Evolutionary conservation across 2,329 filamentous ascomycete species (phyloP).

Genomic region (Venturia aucupariae): DNA sequence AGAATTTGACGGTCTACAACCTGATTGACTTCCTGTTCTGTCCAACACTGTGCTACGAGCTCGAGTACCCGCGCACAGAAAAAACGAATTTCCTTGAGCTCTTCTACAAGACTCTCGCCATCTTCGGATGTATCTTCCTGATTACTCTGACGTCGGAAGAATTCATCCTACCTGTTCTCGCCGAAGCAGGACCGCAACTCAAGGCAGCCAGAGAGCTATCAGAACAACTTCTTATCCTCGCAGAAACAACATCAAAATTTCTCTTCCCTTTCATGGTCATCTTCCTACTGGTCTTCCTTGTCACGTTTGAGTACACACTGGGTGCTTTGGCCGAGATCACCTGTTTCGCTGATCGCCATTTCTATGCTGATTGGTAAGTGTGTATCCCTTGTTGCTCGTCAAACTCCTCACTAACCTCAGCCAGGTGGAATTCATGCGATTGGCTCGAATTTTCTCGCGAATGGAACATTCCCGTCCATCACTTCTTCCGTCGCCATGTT

Average conservation of each 20-base stretch:
- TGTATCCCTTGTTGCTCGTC: constrained; percentile 29
- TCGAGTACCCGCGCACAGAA: constrained; percentile 80
- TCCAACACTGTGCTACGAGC: constrained; percentile 93
- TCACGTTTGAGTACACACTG: constrained; percentile 95
- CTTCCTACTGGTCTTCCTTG: constrained; percentile 89
- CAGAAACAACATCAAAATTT: constrained; percentile 82
- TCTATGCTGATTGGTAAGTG: constrained; percentile 61
- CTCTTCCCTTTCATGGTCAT: constrained; percentile 97
- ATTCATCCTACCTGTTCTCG: constrained; percentile 84
- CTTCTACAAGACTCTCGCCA: constrained; percentile 74
- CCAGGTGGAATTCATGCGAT: constrained; percentile 61
- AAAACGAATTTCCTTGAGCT: constrained; percentile 72
- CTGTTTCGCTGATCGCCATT: constrained; percentile 65
- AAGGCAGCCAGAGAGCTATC: constrained; percentile 38
- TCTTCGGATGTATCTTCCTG: constrained; percentile 94
- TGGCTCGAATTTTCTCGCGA: constrained; percentile 94
- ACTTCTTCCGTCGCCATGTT: constrained; percentile 89
- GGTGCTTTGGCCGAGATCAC: constrained; percentile 94
- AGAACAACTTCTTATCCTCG: constrained; percentile 62
- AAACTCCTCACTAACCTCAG: constrained; percentile 28
- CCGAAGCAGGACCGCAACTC: constrained; percentile 55
- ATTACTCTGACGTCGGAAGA: constrained; percentile 87
- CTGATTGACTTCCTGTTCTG: constrained; percentile 83
- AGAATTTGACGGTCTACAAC: constrained; percentile 75
- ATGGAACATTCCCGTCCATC: constrained; percentile 97